Conservation (phyloP, 2,329 filamentous ascomycete species). For the Talaromyces sp. region DNA sequence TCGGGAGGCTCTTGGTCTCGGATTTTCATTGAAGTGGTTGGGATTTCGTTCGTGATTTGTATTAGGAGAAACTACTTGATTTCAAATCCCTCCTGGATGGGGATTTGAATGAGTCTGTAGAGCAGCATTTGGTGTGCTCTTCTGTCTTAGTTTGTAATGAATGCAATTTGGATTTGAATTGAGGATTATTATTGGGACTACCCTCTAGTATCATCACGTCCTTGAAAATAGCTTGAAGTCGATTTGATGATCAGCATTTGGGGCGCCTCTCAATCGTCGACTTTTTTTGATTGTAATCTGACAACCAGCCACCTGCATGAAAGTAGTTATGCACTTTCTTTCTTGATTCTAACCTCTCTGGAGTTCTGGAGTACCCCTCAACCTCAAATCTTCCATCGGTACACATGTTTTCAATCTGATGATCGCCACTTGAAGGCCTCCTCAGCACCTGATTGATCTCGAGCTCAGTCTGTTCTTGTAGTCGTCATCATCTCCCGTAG, state of each 20-base stretch:
- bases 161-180: background rate
- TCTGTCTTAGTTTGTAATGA: background rate
- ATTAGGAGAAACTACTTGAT: background rate
- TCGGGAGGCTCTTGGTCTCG: background rate
- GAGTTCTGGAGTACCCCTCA: background rate
- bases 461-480: too few relatives aligned
- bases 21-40: background rate
- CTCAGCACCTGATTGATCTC: too few relatives aligned
- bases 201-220: background rate
- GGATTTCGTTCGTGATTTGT: background rate
- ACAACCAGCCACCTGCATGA: background rate
- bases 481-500: too few relatives aligned
- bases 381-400: background rate
- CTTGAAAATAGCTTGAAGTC: background rate
- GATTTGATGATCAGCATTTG: background rate
- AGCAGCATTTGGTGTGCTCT: background rate
- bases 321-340: background rate
- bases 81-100: background rate
- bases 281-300: background rate
- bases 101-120: background rate
- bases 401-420: background rate
- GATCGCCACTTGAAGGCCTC: background rate
- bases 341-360: background rate
- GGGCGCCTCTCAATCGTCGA: background rate
- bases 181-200: background rate